These are phyloP conservation scores for Gossypium herbaceum DNA, from an alignment of 345 rosid species.

Conservation along the genomic window DNA sequence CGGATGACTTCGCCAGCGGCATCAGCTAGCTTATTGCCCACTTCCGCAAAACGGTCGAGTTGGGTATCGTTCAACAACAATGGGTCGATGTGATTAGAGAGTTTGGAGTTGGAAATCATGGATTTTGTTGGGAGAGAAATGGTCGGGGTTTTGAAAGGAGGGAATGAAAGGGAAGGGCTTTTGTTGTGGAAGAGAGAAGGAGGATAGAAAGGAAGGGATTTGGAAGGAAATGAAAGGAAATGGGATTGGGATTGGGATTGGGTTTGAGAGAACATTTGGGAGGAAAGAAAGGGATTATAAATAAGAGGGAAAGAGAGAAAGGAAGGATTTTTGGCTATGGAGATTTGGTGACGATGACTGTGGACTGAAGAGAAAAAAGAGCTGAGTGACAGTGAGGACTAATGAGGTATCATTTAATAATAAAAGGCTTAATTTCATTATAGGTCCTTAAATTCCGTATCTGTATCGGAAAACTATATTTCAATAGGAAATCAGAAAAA, in stretches of 20 bases:
- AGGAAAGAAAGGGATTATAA: slow-evolving; percentile 13
- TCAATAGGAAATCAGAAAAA: too few relatives aligned
- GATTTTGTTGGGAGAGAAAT: slow-evolving; percentile 17
- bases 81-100: slow-evolving; percentile 13
- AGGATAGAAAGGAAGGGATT: not conserved
- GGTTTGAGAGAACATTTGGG: slow-evolving; percentile 28
- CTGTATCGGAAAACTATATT: too few relatives aligned
- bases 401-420: too few relatives aligned
- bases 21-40: slow-evolving; percentile 67
- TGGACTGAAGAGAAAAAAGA: not conserved
- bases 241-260: slow-evolving; percentile 9
- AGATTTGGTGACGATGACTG: not conserved
- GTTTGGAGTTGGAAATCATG: slow-evolving; percentile 37
- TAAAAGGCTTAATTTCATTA: too few relatives aligned
- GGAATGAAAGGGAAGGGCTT: slow-evolving; percentile 12
- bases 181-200: not conserved
- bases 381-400: not conserved
- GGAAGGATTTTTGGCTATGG: not conserved
- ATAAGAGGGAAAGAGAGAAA: slow-evolving; percentile 24
- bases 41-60: slow-evolving; percentile 48
- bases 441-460: too few relatives aligned
- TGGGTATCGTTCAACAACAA: slow-evolving; percentile 23
- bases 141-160: slow-evolving; percentile 9
- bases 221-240: slow-evolving; percentile 13
- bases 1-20: slow-evolving; percentile 89